These are phyloP conservation scores for Neoboletus brunneissimus DNA, from an alignment of 768 basidiomycete species.

Conservation along the genomic window DNA sequence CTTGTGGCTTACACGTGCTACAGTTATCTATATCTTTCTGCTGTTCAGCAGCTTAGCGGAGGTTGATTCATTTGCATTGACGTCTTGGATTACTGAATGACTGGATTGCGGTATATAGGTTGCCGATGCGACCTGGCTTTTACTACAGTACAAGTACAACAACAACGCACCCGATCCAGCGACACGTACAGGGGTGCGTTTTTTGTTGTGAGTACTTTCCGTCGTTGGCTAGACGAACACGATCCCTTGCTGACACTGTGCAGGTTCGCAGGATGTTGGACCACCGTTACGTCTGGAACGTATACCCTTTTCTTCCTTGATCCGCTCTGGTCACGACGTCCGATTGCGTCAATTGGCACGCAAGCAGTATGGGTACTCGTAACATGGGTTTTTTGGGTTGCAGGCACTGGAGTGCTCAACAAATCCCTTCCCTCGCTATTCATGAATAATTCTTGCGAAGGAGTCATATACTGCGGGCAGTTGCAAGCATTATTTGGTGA, in stretches of 20 bases:
- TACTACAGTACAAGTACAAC: conserved; percentile 54
- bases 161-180: conserved; percentile 48
- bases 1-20: conserved; percentile 21
- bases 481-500: conserved; percentile 53
- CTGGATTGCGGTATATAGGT: conserved; percentile 33
- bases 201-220: conserved; percentile 45
- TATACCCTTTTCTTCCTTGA: conserved; percentile 61
- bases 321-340: conserved; percentile 52
- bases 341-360: conserved; percentile 54
- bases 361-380: conserved; percentile 58
- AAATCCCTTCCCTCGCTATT: conserved; percentile 46
- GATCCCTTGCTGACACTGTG: conserved; percentile 3
- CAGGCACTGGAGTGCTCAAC: conserved; percentile 52
- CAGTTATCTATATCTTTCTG: conserved; percentile 52
- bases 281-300: conserved; percentile 47
- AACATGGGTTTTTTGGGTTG: conserved; percentile 61
- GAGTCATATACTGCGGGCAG: conserved; percentile 52
- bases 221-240: background rate
- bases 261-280: conserved; percentile 64
- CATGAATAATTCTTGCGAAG: conserved; percentile 39
- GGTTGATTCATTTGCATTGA: conserved; percentile 28
- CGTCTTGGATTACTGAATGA: conserved; percentile 3
- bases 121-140: conserved; percentile 56
- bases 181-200: conserved; percentile 42
- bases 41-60: conserved; percentile 47